phyloP scores from a whole-genome alignment of 306 rosid species.

The Datisca glomerata region DNA sequence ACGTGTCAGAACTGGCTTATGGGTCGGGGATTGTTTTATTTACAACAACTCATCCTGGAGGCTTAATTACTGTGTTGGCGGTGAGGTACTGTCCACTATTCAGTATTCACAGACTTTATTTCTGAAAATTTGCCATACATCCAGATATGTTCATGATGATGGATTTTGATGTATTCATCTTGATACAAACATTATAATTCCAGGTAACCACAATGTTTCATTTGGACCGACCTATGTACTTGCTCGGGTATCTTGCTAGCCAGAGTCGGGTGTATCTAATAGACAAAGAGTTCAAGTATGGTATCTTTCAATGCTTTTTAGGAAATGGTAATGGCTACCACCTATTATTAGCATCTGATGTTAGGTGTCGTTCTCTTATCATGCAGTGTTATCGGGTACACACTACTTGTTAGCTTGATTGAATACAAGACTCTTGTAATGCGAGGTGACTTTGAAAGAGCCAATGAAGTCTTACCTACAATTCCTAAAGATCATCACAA shows the following conservation, averaged over 20 bases:
- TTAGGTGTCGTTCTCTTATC: slow-evolving; percentile 4
- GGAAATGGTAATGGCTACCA: slow-evolving; percentile 10
- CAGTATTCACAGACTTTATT: background rate
- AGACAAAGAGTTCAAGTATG: slow-evolving; percentile 99
- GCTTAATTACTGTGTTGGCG: slow-evolving; percentile 98
- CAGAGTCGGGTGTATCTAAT: slow-evolving; percentile 92
- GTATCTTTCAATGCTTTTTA: slow-evolving; percentile 12
- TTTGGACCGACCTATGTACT: slow-evolving; percentile 99
- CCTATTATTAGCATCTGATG: slow-evolving; percentile 7
- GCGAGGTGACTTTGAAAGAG: slow-evolving; percentile 96
- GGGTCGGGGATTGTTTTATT: slow-evolving; percentile 99
- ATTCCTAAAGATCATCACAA: slow-evolving; percentile 96
- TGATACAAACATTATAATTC: slow-evolving; percentile 23
- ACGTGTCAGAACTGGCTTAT: slow-evolving; percentile 90
- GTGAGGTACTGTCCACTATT: slow-evolving; percentile 55
- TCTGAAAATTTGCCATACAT: background rate
- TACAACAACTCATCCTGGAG: slow-evolving; percentile 96
- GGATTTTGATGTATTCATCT: slow-evolving; percentile 5
- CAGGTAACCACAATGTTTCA: slow-evolving; percentile 99
- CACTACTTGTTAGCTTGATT: slow-evolving; percentile 86
- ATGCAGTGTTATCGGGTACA: slow-evolving; percentile 84
- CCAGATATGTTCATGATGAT: slow-evolving; percentile 11
- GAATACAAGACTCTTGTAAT: slow-evolving; percentile 99
- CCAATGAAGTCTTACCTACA: slow-evolving; percentile 80
- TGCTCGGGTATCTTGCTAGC: slow-evolving; percentile 94